Evolutionary conservation across 179 eudicot genomes (phyloP), one percentile per base, ranked within the genome.

Genomic region (Drosera spatulata): DNA sequence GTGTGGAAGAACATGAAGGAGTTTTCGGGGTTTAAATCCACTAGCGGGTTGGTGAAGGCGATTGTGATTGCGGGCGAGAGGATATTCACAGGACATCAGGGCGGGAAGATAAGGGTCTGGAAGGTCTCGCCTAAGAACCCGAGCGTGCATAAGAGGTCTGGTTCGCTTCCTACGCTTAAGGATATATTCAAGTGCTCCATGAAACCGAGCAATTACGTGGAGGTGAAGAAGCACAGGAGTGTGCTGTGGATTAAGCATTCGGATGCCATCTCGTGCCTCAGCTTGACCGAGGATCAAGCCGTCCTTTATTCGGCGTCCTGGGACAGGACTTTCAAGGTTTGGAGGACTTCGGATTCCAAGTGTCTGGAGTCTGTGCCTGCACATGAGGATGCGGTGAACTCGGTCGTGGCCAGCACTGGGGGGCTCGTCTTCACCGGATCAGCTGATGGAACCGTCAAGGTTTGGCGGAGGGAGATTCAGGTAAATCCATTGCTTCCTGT

Each of bases 271-370:
- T 69, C 72, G 11, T 56, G 66, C 53, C 63, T 69, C 2, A 57
- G 55, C 59, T 9, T 62, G 56, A 45, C 15, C 1, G 62, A 56
- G 7, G 67, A 63, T 39, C 66, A 56, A 14, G 61, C 62, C 10
- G n/a, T 68, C n/a, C 49, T 69, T 4, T 69, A 69, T 63, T 69
- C 72, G 4, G 72, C 67, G 0, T 69, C 72, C 6, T 69, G 72
- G 72, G 72, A 69, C 50, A 42, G 56, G 59, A 62, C 61, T 2
- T 62, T 69, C 58, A 69, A 69, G 67, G 67, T 69, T 9, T 69
- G 72, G 72, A 41, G 72, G 39, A 41, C 54, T 6, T 56, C 67
- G 1, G 67, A 69, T 53, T 69, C 62, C 39, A 69, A 69, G 59
- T 69, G 72, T 41, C 6, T 69, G 7, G 72, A 69, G 53, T 65